Conservation (phyloP, 768 basidiomycete species). For the Sistotremastrum suecicum region DNA sequence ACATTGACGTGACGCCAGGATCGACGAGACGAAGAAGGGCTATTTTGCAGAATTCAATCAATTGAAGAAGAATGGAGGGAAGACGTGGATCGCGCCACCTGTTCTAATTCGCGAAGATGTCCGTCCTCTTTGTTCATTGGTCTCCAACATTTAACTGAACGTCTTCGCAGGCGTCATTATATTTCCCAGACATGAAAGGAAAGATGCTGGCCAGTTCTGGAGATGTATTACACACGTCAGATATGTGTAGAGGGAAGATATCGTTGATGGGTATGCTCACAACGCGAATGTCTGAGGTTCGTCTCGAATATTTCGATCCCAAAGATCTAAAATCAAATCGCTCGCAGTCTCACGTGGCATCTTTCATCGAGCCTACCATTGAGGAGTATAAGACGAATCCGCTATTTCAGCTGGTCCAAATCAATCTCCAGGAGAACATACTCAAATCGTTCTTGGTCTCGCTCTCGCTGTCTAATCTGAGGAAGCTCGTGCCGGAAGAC, state of each 20-base stretch:
- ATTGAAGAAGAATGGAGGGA: conserved; percentile 73
- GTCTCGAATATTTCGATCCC: conserved; percentile 7
- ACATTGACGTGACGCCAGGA: background rate
- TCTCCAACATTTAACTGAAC: background rate
- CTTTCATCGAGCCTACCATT: conserved; percentile 49
- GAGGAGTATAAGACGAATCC: conserved; percentile 37
- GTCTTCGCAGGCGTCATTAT: conserved; percentile 62
- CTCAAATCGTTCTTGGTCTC: conserved; percentile 85
- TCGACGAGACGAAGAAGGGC: conserved; percentile 56
- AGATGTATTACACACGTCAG: conserved; percentile 55
- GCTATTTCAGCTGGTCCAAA: conserved; percentile 60
- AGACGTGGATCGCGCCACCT: conserved; percentile 86
- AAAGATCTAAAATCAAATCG: background rate
- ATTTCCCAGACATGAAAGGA: conserved; percentile 79
- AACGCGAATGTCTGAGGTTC: conserved; percentile 78
- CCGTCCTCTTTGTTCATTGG: conserved; percentile 16
- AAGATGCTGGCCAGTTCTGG: conserved; percentile 41
- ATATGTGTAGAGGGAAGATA: conserved; percentile 60
- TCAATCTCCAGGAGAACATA: conserved; percentile 90
- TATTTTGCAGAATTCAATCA: conserved; percentile 83
- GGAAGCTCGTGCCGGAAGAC: conserved; percentile 44
- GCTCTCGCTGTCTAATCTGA: conserved; percentile 66
- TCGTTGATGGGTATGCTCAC: conserved; percentile 74
- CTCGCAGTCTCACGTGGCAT: conserved; percentile 39
- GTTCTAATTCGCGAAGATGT: conserved; percentile 87